These are phyloP conservation scores for Aspergillus hancockii DNA, from an alignment of 495 filamentous ascomycete genomes.

Conservation along the genomic window DNA sequence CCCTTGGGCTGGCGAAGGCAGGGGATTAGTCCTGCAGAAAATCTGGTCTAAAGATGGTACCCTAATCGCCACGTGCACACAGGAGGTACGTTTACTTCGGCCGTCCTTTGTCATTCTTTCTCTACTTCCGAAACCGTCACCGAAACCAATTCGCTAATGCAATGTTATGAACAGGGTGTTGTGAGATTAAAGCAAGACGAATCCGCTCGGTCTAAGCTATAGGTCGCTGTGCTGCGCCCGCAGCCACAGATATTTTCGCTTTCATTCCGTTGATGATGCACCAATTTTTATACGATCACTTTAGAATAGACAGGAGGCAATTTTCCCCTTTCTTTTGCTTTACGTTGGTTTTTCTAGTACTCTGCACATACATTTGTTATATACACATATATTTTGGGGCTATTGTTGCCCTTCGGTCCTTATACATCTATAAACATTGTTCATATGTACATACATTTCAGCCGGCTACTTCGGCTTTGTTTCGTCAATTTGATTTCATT, in stretches of 20 bases:
- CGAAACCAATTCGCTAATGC: constrained; percentile 1
- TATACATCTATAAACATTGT: background rate
- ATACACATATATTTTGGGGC: background rate
- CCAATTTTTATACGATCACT: background rate
- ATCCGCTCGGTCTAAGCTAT: constrained; percentile 43
- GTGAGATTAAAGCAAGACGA: constrained; percentile 50
- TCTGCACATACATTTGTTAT: background rate
- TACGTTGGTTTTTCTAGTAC: background rate
- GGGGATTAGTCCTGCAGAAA: constrained; percentile 82
- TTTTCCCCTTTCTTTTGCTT: background rate
- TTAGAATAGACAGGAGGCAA: background rate
- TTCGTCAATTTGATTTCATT: background rate
- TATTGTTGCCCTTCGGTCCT: background rate
- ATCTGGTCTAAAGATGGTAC: constrained; percentile 83
- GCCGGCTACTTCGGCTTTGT: background rate
- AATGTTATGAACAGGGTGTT: constrained; percentile 36
- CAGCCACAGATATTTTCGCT: background rate
- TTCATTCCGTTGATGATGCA: background rate
- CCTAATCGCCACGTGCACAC: constrained; percentile 67
- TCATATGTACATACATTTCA: background rate
- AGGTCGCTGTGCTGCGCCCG: constrained; percentile 3
- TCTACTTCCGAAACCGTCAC: background rate
- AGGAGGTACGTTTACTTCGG: constrained; percentile 37
- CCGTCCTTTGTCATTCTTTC: constrained; percentile 12
- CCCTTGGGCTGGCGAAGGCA: constrained; percentile 90